Conservation (phyloP, 2,329 filamentous ascomycete genomes). For the Didymella sp. region DNA sequence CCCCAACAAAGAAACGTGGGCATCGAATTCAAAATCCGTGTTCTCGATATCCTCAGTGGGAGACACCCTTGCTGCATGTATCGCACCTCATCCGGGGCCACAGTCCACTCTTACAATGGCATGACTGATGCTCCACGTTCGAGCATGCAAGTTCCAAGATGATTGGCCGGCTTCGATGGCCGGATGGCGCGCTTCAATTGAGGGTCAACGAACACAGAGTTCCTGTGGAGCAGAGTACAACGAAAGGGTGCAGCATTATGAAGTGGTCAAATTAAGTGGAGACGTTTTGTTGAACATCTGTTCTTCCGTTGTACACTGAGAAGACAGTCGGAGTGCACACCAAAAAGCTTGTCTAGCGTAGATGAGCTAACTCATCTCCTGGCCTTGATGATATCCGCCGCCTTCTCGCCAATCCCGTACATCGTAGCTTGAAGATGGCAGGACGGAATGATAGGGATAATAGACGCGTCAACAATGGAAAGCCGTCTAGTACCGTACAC, state of each 20-base stretch:
- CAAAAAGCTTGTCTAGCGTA: background rate
- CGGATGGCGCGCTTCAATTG: background rate
- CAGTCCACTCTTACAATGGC: background rate
- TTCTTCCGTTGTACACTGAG: no score
- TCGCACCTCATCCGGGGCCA: no score
- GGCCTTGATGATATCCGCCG: constrained; percentile 15
- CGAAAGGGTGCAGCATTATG: background rate
- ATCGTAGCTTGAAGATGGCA: constrained; percentile 41
- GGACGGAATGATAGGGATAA: constrained; percentile 41
- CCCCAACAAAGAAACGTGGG: no score
- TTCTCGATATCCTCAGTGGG: no score
- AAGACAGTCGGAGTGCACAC: no score
- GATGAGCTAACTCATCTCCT: background rate
- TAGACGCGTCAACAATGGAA: constrained; percentile 39
- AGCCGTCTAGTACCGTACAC: constrained; percentile 41
- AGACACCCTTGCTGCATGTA: no score
- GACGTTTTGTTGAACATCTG: no score
- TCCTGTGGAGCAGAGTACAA: background rate
- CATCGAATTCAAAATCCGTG: no score
- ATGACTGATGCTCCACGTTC: background rate
- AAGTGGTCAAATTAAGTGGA: background rate
- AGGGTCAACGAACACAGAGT: background rate
- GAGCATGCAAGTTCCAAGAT: background rate
- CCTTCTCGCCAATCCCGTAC: constrained; percentile 47
- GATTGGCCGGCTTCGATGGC: background rate